Evolutionary conservation across 495 filamentous ascomycete genomes (phyloP), one percentile per base, ranked within the genome.

Genomic region (Aspergillus sclerotiicarbonarius): DNA sequence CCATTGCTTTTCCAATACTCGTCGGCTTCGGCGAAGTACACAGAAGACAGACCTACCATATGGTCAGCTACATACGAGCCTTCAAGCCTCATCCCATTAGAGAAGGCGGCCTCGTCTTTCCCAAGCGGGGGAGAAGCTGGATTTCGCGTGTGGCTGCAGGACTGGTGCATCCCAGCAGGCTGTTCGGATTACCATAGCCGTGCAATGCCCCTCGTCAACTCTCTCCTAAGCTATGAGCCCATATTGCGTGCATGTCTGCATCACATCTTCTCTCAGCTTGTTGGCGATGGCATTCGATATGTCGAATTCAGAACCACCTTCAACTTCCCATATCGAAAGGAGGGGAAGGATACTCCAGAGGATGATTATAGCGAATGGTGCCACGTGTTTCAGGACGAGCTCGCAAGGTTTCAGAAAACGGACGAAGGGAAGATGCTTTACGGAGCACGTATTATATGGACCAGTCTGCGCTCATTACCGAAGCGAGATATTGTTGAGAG

Each of bases 401-500:
- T 96, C n/a, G 80, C 85, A 41, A 76, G 71, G 3, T 98, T 96
- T 78, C 83, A 88, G 58, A 72, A 74, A 3, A 84, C 87, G 0
- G 81, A 88, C 46, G 82, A 85, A 65, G 91, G 90, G 3, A 77
- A 82, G 43, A 68, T 68, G 1, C 98, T 97, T 71, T 92, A 91
- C 85, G 94, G 90, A 10, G 82, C 89, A 12, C 80, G 92, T 7
- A 83, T 94, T 61, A 97, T 98, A 57, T 98, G 91, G 91, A 90
- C 92, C 2, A 79, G 83, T 5, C 65, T 91, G 18, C 84, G 92
- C 33, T 65, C 61, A 2, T 79, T 86, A 30, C 76, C 80, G 33
- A 87, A 84, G 18, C 82, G 82, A n/a, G 67, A 74, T 4, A 84
- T 97, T 41, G 75, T 91, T 32, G 78, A 90, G 31, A 82, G 78